phyloP scores from a whole-genome alignment of 768 basidiomycete genomes.

The Tulasnella sp. region DNA sequence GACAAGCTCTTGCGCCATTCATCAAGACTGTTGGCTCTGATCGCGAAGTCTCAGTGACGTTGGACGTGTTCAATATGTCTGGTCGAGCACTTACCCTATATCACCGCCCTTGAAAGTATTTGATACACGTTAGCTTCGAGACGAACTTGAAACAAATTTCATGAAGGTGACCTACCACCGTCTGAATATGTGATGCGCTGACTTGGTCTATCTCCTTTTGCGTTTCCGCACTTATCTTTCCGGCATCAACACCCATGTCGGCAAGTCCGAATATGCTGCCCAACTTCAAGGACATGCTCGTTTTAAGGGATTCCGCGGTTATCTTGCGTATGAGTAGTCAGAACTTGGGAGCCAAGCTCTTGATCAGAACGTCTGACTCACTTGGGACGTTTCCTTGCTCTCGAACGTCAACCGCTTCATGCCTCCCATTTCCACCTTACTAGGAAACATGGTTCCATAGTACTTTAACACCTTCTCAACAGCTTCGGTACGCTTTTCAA shows the following conservation, averaged over 20 bases:
- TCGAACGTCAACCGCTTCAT: not conserved
- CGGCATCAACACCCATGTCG: not conserved
- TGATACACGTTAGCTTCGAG: not conserved
- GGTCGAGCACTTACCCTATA: not conserved
- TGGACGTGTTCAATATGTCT: not conserved
- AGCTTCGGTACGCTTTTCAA: not conserved
- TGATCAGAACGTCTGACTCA: not conserved
- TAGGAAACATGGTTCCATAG: not conserved
- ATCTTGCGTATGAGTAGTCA: not conserved
- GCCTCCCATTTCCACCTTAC: not conserved
- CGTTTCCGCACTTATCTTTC: not conserved
- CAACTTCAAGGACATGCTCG: not conserved
- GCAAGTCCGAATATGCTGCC: not conserved
- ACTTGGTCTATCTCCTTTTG: not conserved
- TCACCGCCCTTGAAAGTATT: not conserved
- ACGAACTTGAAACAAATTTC: not conserved
- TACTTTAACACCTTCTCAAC: not conserved
- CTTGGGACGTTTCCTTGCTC: not conserved
- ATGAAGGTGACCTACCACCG: not conserved
- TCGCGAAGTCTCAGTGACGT: not conserved
- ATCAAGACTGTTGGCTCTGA: not conserved
- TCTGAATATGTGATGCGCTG: not conserved
- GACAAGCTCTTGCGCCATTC: not conserved
- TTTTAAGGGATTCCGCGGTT: not conserved
- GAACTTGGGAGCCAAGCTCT: not conserved